A percentile compares a stretch with the other conserved stretches of the same genome.
Evolutionary conservation across 140 eudicot genomes (phyloP).

Genomic region (Ambrosia hybrid): DNA sequence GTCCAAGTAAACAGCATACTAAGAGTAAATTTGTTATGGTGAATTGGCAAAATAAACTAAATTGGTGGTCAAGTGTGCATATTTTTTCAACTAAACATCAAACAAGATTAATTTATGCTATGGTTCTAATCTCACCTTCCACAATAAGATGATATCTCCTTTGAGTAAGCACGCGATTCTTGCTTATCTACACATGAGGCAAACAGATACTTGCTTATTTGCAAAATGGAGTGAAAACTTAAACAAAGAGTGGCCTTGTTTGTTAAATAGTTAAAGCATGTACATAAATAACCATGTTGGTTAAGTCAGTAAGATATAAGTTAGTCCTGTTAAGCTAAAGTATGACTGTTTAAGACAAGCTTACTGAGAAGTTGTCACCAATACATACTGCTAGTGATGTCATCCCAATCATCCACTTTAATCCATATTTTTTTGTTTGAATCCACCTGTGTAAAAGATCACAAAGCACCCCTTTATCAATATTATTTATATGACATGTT

Average conservation of each 20-base stretch:
- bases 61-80: too few species aligned
- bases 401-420: conserved; percentile 77
- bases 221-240: not conserved
- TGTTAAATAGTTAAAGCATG: not conserved
- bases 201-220: conserved; percentile 12
- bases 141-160: conserved; percentile 93
- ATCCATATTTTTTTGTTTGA: conserved; percentile 59
- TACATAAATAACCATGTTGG: conserved; percentile 9
- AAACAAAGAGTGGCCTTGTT: not conserved
- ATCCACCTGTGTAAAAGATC: conserved; percentile 54
- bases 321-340: conserved; percentile 18
- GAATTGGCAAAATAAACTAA: not conserved
- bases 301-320: conserved; percentile 13
- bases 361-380: conserved; percentile 39
- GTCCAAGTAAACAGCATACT: conserved; percentile 11
- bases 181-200: conserved; percentile 63
- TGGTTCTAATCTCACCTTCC: conserved; percentile 63
- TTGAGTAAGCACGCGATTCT: conserved; percentile 90
- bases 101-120: too few species aligned
- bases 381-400: conserved; percentile 64
- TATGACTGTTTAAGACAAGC: conserved; percentile 27
- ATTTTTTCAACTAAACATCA: too few species aligned
- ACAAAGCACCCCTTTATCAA: conserved; percentile 6
- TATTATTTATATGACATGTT: not conserved
- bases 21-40: not conserved